phyloP scores from a whole-genome alignment of 1,284 basidiomycete genomes.

The Heterobasidion annosum region DNA sequence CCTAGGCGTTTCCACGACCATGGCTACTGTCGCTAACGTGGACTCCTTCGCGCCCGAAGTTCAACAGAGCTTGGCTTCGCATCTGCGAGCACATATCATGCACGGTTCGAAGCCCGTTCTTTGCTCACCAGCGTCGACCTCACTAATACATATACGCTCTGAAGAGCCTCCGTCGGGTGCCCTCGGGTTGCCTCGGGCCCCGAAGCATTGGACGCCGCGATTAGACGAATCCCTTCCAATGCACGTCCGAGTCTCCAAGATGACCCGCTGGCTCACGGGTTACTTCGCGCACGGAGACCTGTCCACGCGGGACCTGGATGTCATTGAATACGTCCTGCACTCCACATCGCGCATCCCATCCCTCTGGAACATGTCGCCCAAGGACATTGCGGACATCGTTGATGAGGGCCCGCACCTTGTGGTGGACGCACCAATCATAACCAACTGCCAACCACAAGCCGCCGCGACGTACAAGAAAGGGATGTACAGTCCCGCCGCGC shows the following conservation, averaged over 20 bases:
- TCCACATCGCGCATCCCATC: constrained; percentile 3
- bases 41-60: constrained; percentile 14
- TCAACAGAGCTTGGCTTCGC: constrained; percentile 11
- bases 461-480: constrained; percentile 8
- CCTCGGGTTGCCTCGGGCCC: neutral
- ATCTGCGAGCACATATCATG: constrained; percentile 20
- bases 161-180: neutral
- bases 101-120: constrained; percentile 16
- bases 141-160: neutral
- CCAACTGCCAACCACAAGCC: constrained; percentile 5
- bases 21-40: constrained; percentile 18
- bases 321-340: constrained; percentile 13
- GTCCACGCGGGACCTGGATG: constrained; percentile 15
- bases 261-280: constrained; percentile 20
- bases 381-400: neutral
- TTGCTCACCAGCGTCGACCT: neutral
- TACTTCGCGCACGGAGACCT: constrained; percentile 27
- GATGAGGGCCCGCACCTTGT: neutral
- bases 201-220: neutral
- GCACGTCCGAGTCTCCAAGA: constrained; percentile 3
- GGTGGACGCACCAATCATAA: constrained; percentile 13
- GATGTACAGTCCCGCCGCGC: constrained; percentile 14
- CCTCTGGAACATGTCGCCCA: neutral
- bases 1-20: constrained; percentile 17
- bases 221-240: neutral